Evolutionary conservation across 495 filamentous ascomycete species (phyloP), one percentile per base, ranked within the genome.

Genomic region (Penicillium crystallinum): DNA sequence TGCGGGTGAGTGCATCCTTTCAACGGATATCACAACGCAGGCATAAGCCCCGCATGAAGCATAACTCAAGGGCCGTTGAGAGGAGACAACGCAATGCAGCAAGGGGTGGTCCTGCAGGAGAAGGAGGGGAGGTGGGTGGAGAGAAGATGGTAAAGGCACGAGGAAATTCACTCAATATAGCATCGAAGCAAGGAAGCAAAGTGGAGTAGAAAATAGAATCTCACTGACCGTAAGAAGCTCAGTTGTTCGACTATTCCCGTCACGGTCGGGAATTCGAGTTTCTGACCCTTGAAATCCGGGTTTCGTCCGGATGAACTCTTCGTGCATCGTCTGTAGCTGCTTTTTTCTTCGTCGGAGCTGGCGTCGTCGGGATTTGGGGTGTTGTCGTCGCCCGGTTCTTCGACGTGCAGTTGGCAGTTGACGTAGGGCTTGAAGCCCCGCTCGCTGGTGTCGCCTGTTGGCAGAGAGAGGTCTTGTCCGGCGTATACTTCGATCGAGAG

Each of bases 341-440:
- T 78, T 75, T 56, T 81, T 73, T 64, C 68, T 1, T 66, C 63
- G n/a, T 70, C 69, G 1, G 63, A 62, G 52, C 65, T 71, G 25
- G 79, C 76, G 41, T 74, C 72, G 18, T 69, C 68, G 15, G 42
- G 49, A 27, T 54, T 57, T n/a, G 46, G 45, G 1, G 42, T 52
- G 1, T 44, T 52, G 0, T 57, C 56, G 6, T 63, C 57, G 5
- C 66, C 67, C 5, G 72, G 67, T 15, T 84, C 82, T 58, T 88
- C 87, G 2, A 89, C 81, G 66, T 97, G 91, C 38, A 97, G 60
- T 56, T 91, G 86, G 54, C 87, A 81, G 60, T 88, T 91, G 41
- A 97, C 70, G 56, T 91, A 95, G 2, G 89, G 88, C 37, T 78
- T 74, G 67, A 93, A 91, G 1, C 77, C 62, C 46, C 79, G 76